Base-by-base conservation (phyloP, 352 stramenopile species). In the Globisporangium spinosum region DNA sequence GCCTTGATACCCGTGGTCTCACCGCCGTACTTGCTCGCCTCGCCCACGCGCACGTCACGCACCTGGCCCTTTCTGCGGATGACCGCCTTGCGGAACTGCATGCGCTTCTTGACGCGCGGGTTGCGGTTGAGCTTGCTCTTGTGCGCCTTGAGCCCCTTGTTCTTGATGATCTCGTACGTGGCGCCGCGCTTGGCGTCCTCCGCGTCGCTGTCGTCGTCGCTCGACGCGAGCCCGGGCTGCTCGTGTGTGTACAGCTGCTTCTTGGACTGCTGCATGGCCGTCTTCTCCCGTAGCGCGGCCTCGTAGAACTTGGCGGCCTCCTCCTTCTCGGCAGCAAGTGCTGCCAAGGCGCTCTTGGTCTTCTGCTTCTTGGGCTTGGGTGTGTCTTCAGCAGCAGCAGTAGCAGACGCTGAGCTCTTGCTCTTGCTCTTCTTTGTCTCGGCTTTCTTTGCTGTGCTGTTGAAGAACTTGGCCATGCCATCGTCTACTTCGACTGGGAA, bases 101-200 rank as follows among this genome's bases (percentile, higher is more conserved):
- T 77, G 63, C 97, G 86, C 76, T 99, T 99, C 90, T 99, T 99
- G 61, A 99, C 93, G 70, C 98, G 93, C 59, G 98, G 98, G 77
- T 99, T 99, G 53, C 98, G 89, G 80, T 99, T 99, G 64, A 98
- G 82, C 77, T 99, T 99, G 79, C 87, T 97, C 80, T 99, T 98
- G 87, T 99, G 97, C 29, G 97, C 85, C 69, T 98, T 98, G 62
- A 99, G 83, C 9, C 98, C 98, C 71, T 97, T 91, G 80, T 99
- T 99, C 79, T 99, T 98, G 70, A 99, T 93, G 62, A 99, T 99
- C 67, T 97, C 83, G 69, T 96, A 95, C 60, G 88, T 91, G 51
- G 97, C 97, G 51, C 93, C 93, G 71, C 97, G 85, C 72, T 96
- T 98, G 72, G 89, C 89, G 45, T 86, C 95, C 60, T 93, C 84